These are phyloP conservation scores for Tephrocybe sp. DNA, from an alignment of 768 basidiomycete genomes.

Conservation along the genomic window DNA sequence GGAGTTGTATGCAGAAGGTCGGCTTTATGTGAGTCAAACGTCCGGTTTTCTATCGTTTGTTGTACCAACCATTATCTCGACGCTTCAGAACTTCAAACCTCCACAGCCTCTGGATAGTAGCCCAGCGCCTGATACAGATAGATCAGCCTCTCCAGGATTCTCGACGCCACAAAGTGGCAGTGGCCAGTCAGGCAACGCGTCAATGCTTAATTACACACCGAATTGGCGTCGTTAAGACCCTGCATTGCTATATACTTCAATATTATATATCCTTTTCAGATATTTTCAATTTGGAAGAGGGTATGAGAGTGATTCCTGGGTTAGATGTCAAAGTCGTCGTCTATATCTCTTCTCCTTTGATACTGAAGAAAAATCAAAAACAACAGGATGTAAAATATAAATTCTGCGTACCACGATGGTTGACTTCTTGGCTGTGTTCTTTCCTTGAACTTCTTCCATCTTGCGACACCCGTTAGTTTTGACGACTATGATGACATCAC, in stretches of 20 bases:
- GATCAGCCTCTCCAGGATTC: constrained; percentile 9
- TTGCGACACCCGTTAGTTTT: constrained; percentile 23
- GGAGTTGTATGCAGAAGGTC: constrained; percentile 76
- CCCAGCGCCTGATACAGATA: constrained; percentile 1
- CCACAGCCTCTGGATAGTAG: constrained; percentile 9
- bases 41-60: neutral
- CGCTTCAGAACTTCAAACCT: constrained; percentile 21
- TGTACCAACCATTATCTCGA: neutral
- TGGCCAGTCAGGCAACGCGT: neutral
- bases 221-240: constrained; percentile 9
- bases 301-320: too few species aligned
- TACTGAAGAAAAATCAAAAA: constrained; percentile 36
- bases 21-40: constrained; percentile 61
- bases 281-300: too few species aligned
- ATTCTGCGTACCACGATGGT: constrained; percentile 52
- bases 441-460: constrained; percentile 58
- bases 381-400: constrained; percentile 4
- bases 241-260: too few species aligned
- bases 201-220: constrained; percentile 1
- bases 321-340: constrained; percentile 66
- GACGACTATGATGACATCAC: constrained; percentile 22
- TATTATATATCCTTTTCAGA: too few species aligned
- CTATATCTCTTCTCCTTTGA: constrained; percentile 64
- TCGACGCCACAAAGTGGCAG: neutral
- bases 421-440: constrained; percentile 51